Evolutionary conservation across 768 basidiomycete genomes (phyloP), one percentile per base, ranked within the genome.

Genomic region (Mycena crocata): DNA sequence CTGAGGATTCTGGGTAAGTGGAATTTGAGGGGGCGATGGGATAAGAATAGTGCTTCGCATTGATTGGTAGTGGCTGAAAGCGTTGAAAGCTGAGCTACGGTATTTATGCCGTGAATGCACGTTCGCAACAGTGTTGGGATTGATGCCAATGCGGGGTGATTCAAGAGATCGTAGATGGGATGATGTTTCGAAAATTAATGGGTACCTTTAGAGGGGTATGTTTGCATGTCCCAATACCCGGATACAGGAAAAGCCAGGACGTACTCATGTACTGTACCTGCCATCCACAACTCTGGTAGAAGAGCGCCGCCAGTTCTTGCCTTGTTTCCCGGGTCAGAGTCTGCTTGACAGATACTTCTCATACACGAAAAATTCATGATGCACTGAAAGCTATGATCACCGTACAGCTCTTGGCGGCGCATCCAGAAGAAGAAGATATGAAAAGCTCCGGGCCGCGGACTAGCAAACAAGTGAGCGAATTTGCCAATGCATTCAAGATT

Each of bases 61-160:
- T 46, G 57, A 61, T 61, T 50, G 56, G 54, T 42, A 32, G 30
- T 26, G 23, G 24, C n/a, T 28, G 19, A 39, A 46, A n/a, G n/a
- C n/a, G 55, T 30, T 26, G 51, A 57, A 54, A 66, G 24, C 48
- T 46, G 55, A 62, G 26, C n/a, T 61, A 48, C 44, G 54, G 61
- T 62, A 58, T 57, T 67, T 61, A 67, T 67, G 24, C 51, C 34
- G 54, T 26, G 51, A 39, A 39, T 58, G 56, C 35, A 48, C 28
- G 40, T 50, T 58, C 24, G 31, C 50, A 59, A 59, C 57, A 59
- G 50, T 30, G 51, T 59, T 54, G 51, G 44, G 58, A 59, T 60
- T 50, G 57, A 66, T 66, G 35, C 13, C 7, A 35, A 64, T 57
- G 24, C 19, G 31, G 17, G 15, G 34, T 30, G 34, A 40, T 23